Percentiles rank a stretch among this genome's conserved stretches.
phyloP scores from a whole-genome alignment of 208 protist species.

The Trypanosoma avium region DNA sequence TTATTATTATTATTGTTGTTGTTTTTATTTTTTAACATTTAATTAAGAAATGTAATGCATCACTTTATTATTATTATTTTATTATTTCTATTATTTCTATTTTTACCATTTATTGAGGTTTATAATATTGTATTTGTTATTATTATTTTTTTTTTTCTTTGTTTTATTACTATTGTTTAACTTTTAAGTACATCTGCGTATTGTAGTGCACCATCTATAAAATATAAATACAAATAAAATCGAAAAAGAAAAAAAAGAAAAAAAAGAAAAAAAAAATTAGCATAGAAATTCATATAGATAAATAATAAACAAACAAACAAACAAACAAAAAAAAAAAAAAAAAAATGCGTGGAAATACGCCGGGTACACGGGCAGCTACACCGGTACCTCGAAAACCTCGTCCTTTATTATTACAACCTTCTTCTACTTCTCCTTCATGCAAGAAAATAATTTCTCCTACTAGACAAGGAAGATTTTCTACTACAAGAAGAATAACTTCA shows the following conservation, averaged over 20 bases:
- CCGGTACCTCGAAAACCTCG: slow-evolving; percentile 16
- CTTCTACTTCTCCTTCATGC: not conserved
- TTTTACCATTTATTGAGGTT: too few species aligned
- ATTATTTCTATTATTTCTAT: slow-evolving; percentile 8
- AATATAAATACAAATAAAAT: not conserved
- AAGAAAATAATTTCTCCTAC: slow-evolving; percentile 15
- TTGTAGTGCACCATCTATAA: too few species aligned
- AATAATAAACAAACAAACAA: not conserved
- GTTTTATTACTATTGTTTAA: not conserved
- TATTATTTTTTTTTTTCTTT: slow-evolving; percentile 10
- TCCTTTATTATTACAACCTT: not conserved
- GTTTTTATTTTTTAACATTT: not conserved
- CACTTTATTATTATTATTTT: not conserved
- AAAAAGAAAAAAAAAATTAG: not conserved
- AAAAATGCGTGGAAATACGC: slow-evolving; percentile 10
- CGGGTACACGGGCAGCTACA: slow-evolving; percentile 2
- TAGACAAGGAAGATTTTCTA: not conserved
- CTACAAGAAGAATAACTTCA: slow-evolving; percentile 3
- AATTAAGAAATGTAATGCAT: too few species aligned
- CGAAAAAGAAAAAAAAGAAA: not conserved
- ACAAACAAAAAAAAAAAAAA: not conserved
- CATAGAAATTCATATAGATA: too few species aligned
- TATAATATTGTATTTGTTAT: too few species aligned
- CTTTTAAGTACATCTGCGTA: not conserved
- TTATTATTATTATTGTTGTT: slow-evolving; percentile 2